These are phyloP conservation scores for Danielia oregonensis DNA, from an alignment of 805 yeast species.

Conservation along the genomic window DNA sequence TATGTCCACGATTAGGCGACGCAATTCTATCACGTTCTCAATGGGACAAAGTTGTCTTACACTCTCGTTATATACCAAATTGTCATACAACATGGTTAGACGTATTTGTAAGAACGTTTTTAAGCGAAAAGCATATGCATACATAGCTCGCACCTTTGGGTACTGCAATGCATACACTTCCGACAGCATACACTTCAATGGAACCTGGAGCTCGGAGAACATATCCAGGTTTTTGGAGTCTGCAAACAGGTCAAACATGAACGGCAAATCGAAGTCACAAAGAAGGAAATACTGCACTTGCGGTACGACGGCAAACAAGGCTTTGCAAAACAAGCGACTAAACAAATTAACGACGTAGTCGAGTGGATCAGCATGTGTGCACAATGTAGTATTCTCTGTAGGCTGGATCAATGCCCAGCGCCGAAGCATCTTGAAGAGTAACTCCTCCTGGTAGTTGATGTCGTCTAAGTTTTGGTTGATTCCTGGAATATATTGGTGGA, in stretches of 20 bases:
- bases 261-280: conserved; percentile 39
- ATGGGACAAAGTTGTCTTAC: conserved; percentile 21
- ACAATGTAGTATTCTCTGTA: conserved; percentile 21
- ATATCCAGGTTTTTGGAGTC: conserved; percentile 22
- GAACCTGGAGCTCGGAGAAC: conserved; percentile 18
- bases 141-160: conserved; percentile 16
- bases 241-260: conserved; percentile 34
- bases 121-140: conserved; percentile 30
- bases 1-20: conserved; percentile 25
- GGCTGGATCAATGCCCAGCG: conserved; percentile 36
- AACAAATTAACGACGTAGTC: conserved; percentile 31
- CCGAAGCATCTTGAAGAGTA: conserved; percentile 30
- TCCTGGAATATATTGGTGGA: conserved; percentile 25
- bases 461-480: conserved; percentile 21
- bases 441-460: conserved; percentile 29
- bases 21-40: conserved; percentile 23
- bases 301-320: conserved; percentile 33
- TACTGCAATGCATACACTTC: conserved; percentile 12
- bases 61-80: conserved; percentile 22
- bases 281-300: conserved; percentile 37
- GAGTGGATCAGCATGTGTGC: conserved; percentile 23
- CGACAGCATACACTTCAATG: conserved; percentile 9
- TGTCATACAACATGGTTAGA: conserved; percentile 25
- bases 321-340: conserved; percentile 30
- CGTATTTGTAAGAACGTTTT: conserved; percentile 28